A percentile compares a stretch with the other conserved stretches of the same genome.
Evolutionary conservation across 495 filamentous ascomycete genomes (phyloP).

Genomic region (Entonaema liquescens): DNA sequence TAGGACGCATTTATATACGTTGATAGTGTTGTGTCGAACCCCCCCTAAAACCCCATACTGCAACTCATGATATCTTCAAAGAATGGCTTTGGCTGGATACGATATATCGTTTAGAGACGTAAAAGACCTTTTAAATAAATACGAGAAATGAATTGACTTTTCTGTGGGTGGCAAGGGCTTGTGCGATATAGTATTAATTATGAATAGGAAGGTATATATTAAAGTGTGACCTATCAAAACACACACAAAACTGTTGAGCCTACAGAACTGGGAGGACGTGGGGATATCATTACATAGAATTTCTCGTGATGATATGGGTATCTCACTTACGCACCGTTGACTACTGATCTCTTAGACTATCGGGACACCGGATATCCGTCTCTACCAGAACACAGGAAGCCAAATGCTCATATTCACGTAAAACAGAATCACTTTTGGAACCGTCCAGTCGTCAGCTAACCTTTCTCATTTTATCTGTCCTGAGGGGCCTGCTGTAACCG

Average conservation of each 20-base stretch:
- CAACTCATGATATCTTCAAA: background rate
- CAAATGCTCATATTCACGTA: slow-evolving; percentile 2
- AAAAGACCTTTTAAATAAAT: background rate
- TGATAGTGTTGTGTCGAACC: background rate
- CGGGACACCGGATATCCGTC: background rate
- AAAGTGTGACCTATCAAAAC: background rate
- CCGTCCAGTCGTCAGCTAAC: slow-evolving; percentile 40
- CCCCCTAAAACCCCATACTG: background rate
- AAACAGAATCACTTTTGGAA: slow-evolving; percentile 13
- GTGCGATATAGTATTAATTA: background rate
- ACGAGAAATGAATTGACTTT: background rate
- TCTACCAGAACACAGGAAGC: background rate
- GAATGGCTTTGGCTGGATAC: too few relatives aligned
- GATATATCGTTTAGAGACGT: too few relatives aligned
- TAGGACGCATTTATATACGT: background rate
- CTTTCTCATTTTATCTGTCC: slow-evolving; percentile 48
- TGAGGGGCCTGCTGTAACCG: slow-evolving; percentile 54
- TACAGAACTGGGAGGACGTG: background rate
- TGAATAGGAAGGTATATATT: background rate
- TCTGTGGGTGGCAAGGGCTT: background rate
- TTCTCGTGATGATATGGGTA: background rate
- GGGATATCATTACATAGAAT: background rate
- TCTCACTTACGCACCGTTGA: background rate
- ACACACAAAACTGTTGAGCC: background rate
- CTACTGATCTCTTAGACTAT: background rate